Base-by-base conservation (phyloP, 2,329 filamentous ascomycete genomes). In the Sporothrix variecibatus region DNA sequence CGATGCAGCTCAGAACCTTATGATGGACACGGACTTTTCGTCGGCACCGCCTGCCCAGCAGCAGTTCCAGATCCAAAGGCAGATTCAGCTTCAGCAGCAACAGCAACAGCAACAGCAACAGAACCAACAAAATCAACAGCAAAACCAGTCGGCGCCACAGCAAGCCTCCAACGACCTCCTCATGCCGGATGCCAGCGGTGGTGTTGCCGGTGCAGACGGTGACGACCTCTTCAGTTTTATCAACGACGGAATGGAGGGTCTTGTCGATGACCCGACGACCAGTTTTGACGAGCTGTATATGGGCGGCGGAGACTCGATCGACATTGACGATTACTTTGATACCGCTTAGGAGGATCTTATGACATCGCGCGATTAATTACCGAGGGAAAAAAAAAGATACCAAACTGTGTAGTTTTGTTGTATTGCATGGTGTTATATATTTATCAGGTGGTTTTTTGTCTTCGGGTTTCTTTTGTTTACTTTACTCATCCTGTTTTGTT, bases 221-320 rank as follows among this genome's bases (percentile, higher is more conserved):
- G 84, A 87, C 38, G 85, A 86, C 43, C 79, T 87, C 38, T 88
- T 87, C 75, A 82, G 83, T 65, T 81, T 87, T 20, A 83, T 85
- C 76, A 81, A 83, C 72, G 83, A 85, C 73, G 81, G 82, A 69
- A 79, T 84, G 20, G 83, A 81, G 23, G 79, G 78, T 2, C 77
- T 79, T 1, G 80, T 79, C 11, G 81, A 80, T 17, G 81, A 81
- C 60, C 80, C 82, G 72, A 83, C 81, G 53, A 85, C 84, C 20
- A 79, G 46, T 38, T 89, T 89, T 75, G 85, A 88, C 75, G 85
- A 88, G 75, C 80, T 88, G 74, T 88, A 84, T 76, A 83, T 85
- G 77, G 83, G 82, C 8, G 84, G 86, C 67, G 87, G 86, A 74
- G 86, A 88, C 75, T 75, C 74, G 31, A 72, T 75, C 12, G 76